These are phyloP conservation scores for Xylaria castorea DNA, from an alignment of 495 filamentous ascomycete species.

Conservation along the genomic window DNA sequence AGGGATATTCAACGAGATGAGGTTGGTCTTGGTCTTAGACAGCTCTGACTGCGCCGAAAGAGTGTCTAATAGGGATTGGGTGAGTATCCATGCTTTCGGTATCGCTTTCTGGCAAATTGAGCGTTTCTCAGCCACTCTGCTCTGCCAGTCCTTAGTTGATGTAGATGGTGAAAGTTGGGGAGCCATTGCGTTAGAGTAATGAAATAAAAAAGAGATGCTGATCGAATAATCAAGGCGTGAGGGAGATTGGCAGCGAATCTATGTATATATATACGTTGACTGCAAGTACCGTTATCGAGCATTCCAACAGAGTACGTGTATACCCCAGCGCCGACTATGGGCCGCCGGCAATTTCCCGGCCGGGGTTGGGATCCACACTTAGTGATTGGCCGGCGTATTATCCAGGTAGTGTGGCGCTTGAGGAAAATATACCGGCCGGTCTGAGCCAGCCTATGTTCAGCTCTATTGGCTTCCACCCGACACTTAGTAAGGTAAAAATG, in stretches of 20 bases:
- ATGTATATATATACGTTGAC: not conserved
- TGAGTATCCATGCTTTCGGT: slow-evolving; percentile 16
- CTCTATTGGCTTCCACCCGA: not conserved
- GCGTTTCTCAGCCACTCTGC: slow-evolving; percentile 17
- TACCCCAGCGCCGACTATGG: too few species aligned
- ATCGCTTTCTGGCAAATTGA: slow-evolving; percentile 18
- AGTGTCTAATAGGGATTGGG: slow-evolving; percentile 14
- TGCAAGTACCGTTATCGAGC: not conserved
- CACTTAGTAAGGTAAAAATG: not conserved
- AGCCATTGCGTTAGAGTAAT: not conserved
- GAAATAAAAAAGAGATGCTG: not conserved
- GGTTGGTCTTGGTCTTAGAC: not conserved
- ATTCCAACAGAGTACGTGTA: not conserved
- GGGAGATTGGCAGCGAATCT: not conserved
- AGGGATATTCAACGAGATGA: slow-evolving; percentile 53
- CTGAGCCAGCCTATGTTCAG: not conserved
- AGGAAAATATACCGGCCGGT: not conserved
- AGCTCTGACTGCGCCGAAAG: not conserved
- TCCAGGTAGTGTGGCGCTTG: not conserved
- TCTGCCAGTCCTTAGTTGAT: not conserved
- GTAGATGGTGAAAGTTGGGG: not conserved
- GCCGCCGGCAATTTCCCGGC: slow-evolving; percentile 3
- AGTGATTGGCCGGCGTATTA: not conserved
- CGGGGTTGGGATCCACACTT: not conserved
- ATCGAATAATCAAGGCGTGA: not conserved